phyloP scores from a whole-genome alignment of 225 moss, liverwort and hornwort genomes.

The Polytrichum formosum region DNA sequence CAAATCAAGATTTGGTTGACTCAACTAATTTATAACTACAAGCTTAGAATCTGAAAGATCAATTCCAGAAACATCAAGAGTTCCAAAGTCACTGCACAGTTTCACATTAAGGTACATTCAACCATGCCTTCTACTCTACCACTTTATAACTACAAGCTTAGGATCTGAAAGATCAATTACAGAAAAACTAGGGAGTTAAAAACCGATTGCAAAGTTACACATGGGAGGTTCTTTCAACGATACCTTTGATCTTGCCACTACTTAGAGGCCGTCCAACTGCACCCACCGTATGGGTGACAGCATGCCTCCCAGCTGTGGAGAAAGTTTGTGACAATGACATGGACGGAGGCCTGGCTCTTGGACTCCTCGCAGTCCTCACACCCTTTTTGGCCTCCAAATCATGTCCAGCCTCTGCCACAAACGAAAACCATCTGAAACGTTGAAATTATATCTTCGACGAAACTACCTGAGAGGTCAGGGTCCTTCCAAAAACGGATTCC shows the following conservation, averaged over 20 bases:
- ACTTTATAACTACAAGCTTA: too few species aligned
- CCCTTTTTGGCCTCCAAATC: constrained; percentile 38
- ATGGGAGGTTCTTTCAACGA: neutral
- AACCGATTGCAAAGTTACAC: too few species aligned
- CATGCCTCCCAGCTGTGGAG: constrained; percentile 50
- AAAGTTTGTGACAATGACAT: constrained; percentile 85
- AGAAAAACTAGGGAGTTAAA: too few species aligned
- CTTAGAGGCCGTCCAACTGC: constrained; percentile 49
- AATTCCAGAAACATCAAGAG: too few species aligned
- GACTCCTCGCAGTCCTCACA: constrained; percentile 36
- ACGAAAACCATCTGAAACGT: neutral
- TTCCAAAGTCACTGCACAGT: too few species aligned
- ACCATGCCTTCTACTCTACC: too few species aligned
- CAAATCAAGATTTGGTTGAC: too few species aligned
- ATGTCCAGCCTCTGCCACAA: constrained; percentile 34
- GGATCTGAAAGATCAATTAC: too few species aligned
- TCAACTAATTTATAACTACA: too few species aligned
- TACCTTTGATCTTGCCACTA: constrained; percentile 71
- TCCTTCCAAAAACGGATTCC: too few species aligned
- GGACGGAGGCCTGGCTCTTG: constrained; percentile 59
- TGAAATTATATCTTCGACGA: neutral
- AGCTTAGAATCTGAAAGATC: too few species aligned
- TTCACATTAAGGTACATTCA: too few species aligned
- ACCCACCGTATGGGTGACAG: constrained; percentile 57
- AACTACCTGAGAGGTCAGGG: neutral